Conservation (phyloP, 2,329 filamentous ascomycete genomes). For the Leptographium flavum region DNA sequence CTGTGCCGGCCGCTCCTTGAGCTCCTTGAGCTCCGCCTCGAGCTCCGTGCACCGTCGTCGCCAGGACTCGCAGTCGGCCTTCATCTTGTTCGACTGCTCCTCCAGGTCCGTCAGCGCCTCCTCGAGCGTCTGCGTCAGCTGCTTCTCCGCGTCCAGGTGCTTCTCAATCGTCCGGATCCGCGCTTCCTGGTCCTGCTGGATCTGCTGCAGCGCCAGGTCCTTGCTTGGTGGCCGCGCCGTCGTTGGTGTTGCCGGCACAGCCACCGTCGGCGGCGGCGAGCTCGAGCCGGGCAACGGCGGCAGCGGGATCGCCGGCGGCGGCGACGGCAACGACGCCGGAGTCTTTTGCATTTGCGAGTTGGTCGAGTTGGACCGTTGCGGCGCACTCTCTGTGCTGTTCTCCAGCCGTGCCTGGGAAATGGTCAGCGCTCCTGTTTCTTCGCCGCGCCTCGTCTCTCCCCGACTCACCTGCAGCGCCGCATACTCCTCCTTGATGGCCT, state of each 20-base stretch:
- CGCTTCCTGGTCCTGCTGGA: slow-evolving; percentile 88
- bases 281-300: slow-evolving; percentile 64
- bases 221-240: slow-evolving; percentile 65
- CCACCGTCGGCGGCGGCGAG: slow-evolving; percentile 28
- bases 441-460: slow-evolving; percentile 14
- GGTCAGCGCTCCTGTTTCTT: not conserved
- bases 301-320: slow-evolving; percentile 88
- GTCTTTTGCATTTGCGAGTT: slow-evolving; percentile 70
- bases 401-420: slow-evolving; percentile 38
- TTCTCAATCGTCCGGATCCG: slow-evolving; percentile 95
- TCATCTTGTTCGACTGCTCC: slow-evolving; percentile 79
- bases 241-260: slow-evolving; percentile 34
- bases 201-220: slow-evolving; percentile 59
- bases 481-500: slow-evolving; percentile 54
- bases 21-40: slow-evolving; percentile 56
- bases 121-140: slow-evolving; percentile 87
- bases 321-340: slow-evolving; percentile 70
- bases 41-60: slow-evolving; percentile 69
- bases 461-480: slow-evolving; percentile 58
- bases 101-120: slow-evolving; percentile 92
- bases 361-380: slow-evolving; percentile 45
- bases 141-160: slow-evolving; percentile 88
- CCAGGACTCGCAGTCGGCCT: slow-evolving; percentile 80
- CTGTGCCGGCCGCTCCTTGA: slow-evolving; percentile 39
- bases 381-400: slow-evolving; percentile 24